Base-by-base conservation (phyloP, 306 rosid genomes). In the Pterocarpus macrocarpus region DNA sequence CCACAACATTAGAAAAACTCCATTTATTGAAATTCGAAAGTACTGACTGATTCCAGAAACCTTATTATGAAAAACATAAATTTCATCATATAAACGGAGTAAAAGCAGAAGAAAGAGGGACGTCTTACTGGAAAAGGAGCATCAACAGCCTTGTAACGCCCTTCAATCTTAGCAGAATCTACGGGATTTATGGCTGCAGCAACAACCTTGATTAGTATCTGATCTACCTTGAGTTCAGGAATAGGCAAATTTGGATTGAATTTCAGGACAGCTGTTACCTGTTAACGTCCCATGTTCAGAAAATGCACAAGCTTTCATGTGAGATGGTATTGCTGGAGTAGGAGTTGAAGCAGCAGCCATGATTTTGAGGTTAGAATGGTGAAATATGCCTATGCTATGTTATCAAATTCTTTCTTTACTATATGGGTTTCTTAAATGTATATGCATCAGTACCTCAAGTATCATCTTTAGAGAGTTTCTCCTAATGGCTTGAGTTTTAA, bases 281-380 rank as follows among this genome's bases (percentile, higher is more conserved):
- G 72, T 36, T 1, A 86, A 30, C 9, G 72, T 81, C 33, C 92
- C 92, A 13, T 77, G 82, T 14, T 87, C 88, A n/a, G 82, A 50
- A 73, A 88, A 90, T 4, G 86, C 62, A 91, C 94, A 90, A 22
- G 85, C 92, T 76, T 86, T 87, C 12, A 79, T 59, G 44, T 73
- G 77, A 28, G 80, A 44, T 12, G 91, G 88, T 5, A 86, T 41
- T 28, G 79, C 47, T 50, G 0, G 28, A 22, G 28, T 22, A 22
- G 28, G 28, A 22, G 53, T 4, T 47, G 53, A 10, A 9, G 53
- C 64, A 14, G 76, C 62, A 64, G 89, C 86, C 89, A 78, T 87
- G 50, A 47, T 47, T 47, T 47, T 47, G 15, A 2, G 53, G 8
- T 47, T 47, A 47, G 14, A 47, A 47, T 47, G 53, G 14, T 43